Percentiles rank a stretch among this genome's conserved stretches.
These are phyloP conservation scores for Anisodus acutangulus DNA, from an alignment of 257 asterid species.

Conservation along the genomic window DNA sequence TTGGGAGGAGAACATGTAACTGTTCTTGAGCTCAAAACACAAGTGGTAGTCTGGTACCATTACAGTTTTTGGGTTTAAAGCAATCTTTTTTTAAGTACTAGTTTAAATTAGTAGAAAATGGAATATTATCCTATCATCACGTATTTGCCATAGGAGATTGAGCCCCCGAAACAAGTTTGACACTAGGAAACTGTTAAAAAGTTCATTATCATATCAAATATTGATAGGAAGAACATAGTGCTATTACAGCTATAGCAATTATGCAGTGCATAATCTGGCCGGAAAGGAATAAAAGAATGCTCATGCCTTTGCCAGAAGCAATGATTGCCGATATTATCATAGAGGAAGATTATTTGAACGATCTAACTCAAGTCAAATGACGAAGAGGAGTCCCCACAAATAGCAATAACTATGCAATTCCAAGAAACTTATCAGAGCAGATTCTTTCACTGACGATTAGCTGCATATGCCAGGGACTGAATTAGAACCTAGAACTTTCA, in stretches of 20 bases:
- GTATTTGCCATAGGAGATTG: too few relatives aligned
- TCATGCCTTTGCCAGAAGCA: neutral
- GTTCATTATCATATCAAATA: neutral
- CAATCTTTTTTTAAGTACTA: neutral
- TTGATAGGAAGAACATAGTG: neutral
- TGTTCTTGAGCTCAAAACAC: neutral
- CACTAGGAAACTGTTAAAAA: too few relatives aligned
- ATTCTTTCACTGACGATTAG: neutral
- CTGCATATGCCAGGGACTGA: conserved; percentile 11
- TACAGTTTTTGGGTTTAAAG: neutral
- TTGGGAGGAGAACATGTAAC: neutral
- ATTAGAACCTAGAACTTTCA: neutral
- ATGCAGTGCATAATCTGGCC: neutral
- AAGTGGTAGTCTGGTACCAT: neutral
- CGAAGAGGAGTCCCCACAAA: neutral
- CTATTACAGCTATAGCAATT: neutral
- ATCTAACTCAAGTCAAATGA: neutral
- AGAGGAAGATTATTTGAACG: neutral
- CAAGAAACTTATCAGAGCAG: neutral
- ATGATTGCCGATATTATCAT: neutral
- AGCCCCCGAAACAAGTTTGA: too few relatives aligned
- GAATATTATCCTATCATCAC: neutral
- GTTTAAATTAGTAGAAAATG: neutral
- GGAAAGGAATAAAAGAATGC: conserved; percentile 6
- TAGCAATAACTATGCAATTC: conserved; percentile 19